These are phyloP conservation scores for Metarhizium album DNA, from an alignment of 2,329 filamentous ascomycete genomes.

Conservation along the genomic window DNA sequence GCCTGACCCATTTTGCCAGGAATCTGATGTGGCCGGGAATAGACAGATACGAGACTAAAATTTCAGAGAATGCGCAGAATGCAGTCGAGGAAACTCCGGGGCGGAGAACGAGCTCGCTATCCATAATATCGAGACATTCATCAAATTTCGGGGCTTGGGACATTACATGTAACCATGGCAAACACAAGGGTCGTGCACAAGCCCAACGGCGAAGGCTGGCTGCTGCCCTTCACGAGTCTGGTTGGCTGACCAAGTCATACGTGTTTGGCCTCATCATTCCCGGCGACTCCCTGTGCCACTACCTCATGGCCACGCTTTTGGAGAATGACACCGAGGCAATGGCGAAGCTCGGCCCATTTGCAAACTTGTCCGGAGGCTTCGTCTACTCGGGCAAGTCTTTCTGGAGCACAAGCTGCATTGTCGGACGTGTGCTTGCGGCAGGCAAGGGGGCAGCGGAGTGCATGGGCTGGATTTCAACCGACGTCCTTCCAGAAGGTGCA, in stretches of 20 bases:
- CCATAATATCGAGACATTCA: constrained; percentile 26
- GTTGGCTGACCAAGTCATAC: constrained; percentile 60
- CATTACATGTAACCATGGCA: constrained; percentile 19
- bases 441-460: constrained; percentile 51
- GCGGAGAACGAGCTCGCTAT: constrained; percentile 23
- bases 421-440: constrained; percentile 54
- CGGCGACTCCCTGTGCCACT: constrained; percentile 50
- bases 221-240: constrained; percentile 45
- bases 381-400: constrained; percentile 54
- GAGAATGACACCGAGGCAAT: constrained; percentile 54
- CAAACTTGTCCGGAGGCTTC: constrained; percentile 54
- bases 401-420: constrained; percentile 56
- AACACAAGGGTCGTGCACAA: constrained; percentile 20
- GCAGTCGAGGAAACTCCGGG: constrained; percentile 25
- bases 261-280: constrained; percentile 55
- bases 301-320: constrained; percentile 54
- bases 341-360: constrained; percentile 45
- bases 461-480: constrained; percentile 58
- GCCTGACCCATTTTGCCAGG: constrained; percentile 52
- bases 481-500: constrained; percentile 40
- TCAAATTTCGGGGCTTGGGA: constrained; percentile 38
- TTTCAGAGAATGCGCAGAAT: constrained; percentile 36
- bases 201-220: constrained; percentile 43
- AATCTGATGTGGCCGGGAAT: constrained; percentile 53
- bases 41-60: constrained; percentile 37